phyloP scores from a whole-genome alignment of 192 early-diverging fungal species.

The Coemansia sp. region DNA sequence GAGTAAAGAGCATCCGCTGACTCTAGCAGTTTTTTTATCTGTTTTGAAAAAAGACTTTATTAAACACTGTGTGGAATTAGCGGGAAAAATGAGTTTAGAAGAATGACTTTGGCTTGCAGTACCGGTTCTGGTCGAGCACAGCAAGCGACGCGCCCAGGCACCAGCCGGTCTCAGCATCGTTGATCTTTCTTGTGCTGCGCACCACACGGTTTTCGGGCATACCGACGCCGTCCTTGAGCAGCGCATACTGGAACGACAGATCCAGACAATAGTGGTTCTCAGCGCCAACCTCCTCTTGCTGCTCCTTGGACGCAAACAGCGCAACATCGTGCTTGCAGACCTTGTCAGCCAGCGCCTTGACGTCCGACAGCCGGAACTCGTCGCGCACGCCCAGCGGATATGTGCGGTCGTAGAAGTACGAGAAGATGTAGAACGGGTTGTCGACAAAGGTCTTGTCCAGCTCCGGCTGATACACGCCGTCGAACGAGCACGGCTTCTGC shows the following conservation, averaged over 20 bases:
- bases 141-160: slow-evolving; percentile 90
- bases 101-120: slow-evolving; percentile 28
- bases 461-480: slow-evolving; percentile 89
- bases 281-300: slow-evolving; percentile 53
- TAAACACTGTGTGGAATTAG: background rate
- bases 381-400: slow-evolving; percentile 68
- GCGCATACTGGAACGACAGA: slow-evolving; percentile 80
- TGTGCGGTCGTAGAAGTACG: slow-evolving; percentile 92
- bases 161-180: slow-evolving; percentile 94
- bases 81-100: background rate
- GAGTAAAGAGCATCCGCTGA: slow-evolving; percentile 40
- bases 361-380: slow-evolving; percentile 70
- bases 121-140: slow-evolving; percentile 63
- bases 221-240: slow-evolving; percentile 84
- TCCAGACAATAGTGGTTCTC: slow-evolving; percentile 87
- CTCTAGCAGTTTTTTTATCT: no score
- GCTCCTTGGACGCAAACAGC: slow-evolving; percentile 56
- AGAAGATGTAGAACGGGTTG: slow-evolving; percentile 90
- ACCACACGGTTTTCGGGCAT: slow-evolving; percentile 68
- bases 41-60: no score
- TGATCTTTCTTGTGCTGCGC: slow-evolving; percentile 87
- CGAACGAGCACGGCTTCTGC: slow-evolving; percentile 77
- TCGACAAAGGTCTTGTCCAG: slow-evolving; percentile 65
- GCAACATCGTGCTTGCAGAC: slow-evolving; percentile 63
- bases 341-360: slow-evolving; percentile 65